Evolutionary conservation across 768 basidiomycete species (phyloP).

Genomic region (Tricholomella constricta): DNA sequence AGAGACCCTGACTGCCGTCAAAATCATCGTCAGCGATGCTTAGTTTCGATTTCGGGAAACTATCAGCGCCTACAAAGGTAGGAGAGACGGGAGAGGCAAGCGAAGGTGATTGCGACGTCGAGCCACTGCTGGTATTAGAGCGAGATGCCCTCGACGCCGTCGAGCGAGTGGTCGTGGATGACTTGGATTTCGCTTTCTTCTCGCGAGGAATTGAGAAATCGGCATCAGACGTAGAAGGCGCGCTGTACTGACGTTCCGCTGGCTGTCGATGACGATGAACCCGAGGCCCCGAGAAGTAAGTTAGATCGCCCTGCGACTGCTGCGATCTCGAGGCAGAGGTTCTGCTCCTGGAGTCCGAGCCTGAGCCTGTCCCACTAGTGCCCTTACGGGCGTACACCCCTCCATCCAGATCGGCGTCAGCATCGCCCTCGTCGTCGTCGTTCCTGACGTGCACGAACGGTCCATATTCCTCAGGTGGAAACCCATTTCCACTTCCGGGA

Average conservation of each 20-base stretch:
- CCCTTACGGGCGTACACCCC: conserved; percentile 49
- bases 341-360: conserved; percentile 63
- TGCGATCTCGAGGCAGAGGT: conserved; percentile 50
- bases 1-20: conserved; percentile 19
- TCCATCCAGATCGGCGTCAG: conserved; percentile 61
- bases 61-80: conserved; percentile 23
- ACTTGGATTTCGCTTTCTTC: conserved; percentile 29
- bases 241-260: neutral
- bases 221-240: neutral
- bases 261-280: neutral
- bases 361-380: conserved; percentile 31
- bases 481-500: conserved; percentile 42
- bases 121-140: conserved; percentile 34
- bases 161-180: conserved; percentile 34
- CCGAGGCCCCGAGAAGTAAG: neutral
- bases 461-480: conserved; percentile 18
- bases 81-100: conserved; percentile 44
- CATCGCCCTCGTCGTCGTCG: conserved; percentile 43
- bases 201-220: neutral
- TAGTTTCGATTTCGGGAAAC: conserved; percentile 3
- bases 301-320: conserved; percentile 13
- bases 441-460: conserved; percentile 14
- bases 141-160: conserved; percentile 23
- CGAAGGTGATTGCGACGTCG: conserved; percentile 47
- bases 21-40: conserved; percentile 9